Evolutionary conservation across 2,329 filamentous ascomycete species (phyloP).

Genomic region (Colletotrichum costaricense): DNA sequence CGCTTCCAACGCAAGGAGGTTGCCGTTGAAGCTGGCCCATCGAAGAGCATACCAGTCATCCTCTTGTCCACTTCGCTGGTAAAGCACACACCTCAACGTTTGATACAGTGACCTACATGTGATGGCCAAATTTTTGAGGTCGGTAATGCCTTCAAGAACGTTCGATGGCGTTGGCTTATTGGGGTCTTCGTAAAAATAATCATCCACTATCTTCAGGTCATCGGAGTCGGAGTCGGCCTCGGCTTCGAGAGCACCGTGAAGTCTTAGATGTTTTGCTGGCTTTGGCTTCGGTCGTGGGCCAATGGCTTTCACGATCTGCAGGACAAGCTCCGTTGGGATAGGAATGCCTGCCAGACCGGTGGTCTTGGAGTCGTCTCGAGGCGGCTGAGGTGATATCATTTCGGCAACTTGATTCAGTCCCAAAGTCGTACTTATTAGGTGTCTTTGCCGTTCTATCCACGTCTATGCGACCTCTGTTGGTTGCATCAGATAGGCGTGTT

Average conservation of each 20-base stretch:
- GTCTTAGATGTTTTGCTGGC: background rate
- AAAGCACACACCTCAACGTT: background rate
- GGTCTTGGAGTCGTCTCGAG: background rate
- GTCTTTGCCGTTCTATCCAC: background rate
- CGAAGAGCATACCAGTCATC: conserved; percentile 15
- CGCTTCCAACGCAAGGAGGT: background rate
- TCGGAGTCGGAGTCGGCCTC: background rate
- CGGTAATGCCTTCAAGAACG: background rate
- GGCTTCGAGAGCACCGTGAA: background rate
- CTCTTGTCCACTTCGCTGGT: background rate
- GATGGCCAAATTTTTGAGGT: conserved; percentile 3
- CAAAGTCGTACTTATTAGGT: background rate
- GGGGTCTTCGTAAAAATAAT: background rate
- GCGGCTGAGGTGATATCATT: background rate
- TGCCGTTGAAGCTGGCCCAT: conserved; percentile 6
- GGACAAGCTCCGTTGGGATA: background rate
- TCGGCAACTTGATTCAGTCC: background rate
- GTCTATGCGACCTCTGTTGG: background rate
- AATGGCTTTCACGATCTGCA: background rate
- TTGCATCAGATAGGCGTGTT: background rate
- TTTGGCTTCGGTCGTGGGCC: background rate
- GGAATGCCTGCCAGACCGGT: background rate
- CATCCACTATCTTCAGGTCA: background rate
- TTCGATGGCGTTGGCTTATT: background rate
- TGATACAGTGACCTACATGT: background rate